phyloP scores from a whole-genome alignment of 176 grass and related monocot genomes.

The Bromus sterilis region DNA sequence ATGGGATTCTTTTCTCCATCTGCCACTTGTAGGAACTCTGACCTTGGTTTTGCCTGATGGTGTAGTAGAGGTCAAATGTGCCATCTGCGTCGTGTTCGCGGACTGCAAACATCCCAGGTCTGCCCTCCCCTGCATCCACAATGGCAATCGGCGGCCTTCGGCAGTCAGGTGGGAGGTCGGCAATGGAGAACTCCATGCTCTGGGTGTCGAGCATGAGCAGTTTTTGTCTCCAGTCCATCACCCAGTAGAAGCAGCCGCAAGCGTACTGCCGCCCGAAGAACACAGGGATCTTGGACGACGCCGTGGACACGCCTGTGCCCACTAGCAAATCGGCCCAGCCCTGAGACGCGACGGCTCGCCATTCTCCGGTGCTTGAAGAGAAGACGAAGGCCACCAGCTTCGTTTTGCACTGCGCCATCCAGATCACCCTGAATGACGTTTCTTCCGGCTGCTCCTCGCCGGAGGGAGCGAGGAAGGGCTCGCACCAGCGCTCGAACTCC shows the following conservation, averaged over 20 bases:
- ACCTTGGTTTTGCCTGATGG: not conserved
- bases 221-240: constrained; percentile 3
- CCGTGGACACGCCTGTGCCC: not conserved
- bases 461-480: constrained; percentile 22
- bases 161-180: constrained; percentile 15
- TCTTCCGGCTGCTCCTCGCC: not conserved
- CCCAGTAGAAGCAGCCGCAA: constrained; percentile 22
- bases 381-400: constrained; percentile 24
- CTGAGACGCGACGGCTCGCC: constrained; percentile 14
- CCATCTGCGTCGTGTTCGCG: not conserved
- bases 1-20: constrained; percentile 22
- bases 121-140: constrained; percentile 32
- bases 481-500: constrained; percentile 24
- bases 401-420: constrained; percentile 23
- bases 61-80: constrained; percentile 11
- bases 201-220: constrained; percentile 17
- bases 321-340: not conserved
- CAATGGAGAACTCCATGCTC: constrained; percentile 36
- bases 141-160: constrained; percentile 12
- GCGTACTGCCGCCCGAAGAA: constrained; percentile 8
- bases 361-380: not conserved
- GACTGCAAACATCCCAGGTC: constrained; percentile 21
- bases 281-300: not conserved
- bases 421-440: constrained; percentile 18
- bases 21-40: not conserved